These are phyloP conservation scores for Peniophora sp. DNA, from an alignment of 1,284 basidiomycete species.

Conservation along the genomic window DNA sequence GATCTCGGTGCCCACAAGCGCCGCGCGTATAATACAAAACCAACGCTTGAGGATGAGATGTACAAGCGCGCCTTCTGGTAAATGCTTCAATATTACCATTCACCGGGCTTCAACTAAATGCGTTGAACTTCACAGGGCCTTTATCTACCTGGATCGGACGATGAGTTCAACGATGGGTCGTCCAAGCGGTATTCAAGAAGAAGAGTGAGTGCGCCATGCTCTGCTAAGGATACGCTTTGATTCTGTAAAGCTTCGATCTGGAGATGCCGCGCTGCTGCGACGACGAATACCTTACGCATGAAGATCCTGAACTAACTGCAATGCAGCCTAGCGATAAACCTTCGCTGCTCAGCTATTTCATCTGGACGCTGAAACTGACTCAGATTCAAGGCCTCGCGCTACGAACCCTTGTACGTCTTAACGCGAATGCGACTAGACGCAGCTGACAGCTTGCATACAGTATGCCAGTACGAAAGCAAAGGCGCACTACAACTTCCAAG, in stretches of 20 bases:
- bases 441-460: constrained; percentile 18
- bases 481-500: constrained; percentile 35
- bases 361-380: constrained; percentile 43
- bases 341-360: constrained; percentile 40
- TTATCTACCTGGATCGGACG: constrained; percentile 56
- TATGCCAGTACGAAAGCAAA: constrained; percentile 56
- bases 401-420: constrained; percentile 36
- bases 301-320: constrained; percentile 32
- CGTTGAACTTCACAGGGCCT: constrained; percentile 34
- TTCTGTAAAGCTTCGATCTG: constrained; percentile 41
- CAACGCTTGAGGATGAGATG: constrained; percentile 46
- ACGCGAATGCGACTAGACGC: not conserved
- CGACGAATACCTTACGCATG: constrained; percentile 55
- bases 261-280: constrained; percentile 53
- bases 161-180: constrained; percentile 69
- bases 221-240: not conserved
- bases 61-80: constrained; percentile 83
- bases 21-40: constrained; percentile 30
- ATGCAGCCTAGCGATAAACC: constrained; percentile 39
- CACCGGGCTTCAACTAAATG: constrained; percentile 3
- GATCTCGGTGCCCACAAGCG: constrained; percentile 57
- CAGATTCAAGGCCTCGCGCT: constrained; percentile 49
- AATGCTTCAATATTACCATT: not conserved
- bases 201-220: constrained; percentile 50
- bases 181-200: constrained; percentile 78